A percentile compares a stretch with the other conserved stretches of the same genome.
phyloP scores from a whole-genome alignment of 2,329 filamentous ascomycete genomes.

The Penicillium nordicum region DNA sequence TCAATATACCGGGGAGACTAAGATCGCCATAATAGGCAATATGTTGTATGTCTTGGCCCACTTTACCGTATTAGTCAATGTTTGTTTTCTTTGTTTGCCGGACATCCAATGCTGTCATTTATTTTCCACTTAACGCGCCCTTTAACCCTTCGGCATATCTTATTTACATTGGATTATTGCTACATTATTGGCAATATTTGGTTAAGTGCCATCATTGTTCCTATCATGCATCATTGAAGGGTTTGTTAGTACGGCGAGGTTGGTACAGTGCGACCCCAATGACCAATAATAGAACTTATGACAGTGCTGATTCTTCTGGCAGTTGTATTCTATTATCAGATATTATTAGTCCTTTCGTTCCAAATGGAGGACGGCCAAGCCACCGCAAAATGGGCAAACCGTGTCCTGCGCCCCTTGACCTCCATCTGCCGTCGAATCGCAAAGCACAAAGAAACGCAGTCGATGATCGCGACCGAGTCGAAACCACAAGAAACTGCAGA shows the following conservation, averaged over 20 bases:
- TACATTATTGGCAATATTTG: conserved; percentile 6
- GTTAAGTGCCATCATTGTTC: conserved; percentile 6
- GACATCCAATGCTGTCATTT: neutral
- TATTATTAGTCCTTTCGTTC: conserved; percentile 4
- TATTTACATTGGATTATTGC: neutral
- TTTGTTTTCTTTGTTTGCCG: conserved; percentile 31
- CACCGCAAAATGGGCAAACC: conserved; percentile 44
- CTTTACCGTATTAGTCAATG: conserved; percentile 22
- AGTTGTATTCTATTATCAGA: conserved; percentile 7
- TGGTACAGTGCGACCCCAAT: conserved; percentile 7
- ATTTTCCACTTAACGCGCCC: conserved; percentile 6
- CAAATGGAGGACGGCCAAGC: conserved; percentile 38
- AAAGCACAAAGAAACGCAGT: conserved; percentile 38
- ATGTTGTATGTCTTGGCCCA: conserved; percentile 3
- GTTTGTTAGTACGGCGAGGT: conserved; percentile 1
- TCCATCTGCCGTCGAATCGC: conserved; percentile 41
- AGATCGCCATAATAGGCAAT: neutral
- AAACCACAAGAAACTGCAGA: conserved; percentile 17
- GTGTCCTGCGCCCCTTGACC: conserved; percentile 42
- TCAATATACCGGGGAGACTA: neutral
- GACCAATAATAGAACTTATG: conserved; percentile 1
- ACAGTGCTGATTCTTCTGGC: neutral
- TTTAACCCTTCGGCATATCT: conserved; percentile 10
- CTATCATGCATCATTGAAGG: conserved; percentile 15
- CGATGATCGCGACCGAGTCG: conserved; percentile 25